Percentiles rank a stretch among this genome's conserved stretches.
Evolutionary conservation across 257 asterid genomes (phyloP).

Genomic region (Solanum chmielewskii): DNA sequence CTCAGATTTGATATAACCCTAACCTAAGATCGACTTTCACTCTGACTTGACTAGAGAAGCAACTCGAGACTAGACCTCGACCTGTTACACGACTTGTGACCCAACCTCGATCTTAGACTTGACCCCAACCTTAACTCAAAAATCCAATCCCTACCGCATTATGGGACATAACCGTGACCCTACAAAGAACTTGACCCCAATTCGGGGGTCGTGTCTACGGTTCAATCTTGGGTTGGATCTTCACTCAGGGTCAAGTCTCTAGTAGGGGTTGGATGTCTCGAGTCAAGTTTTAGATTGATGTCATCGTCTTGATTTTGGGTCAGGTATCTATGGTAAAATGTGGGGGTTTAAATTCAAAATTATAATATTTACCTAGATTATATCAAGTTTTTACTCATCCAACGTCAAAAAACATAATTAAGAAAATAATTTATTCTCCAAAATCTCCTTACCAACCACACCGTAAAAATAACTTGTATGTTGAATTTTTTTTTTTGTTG

Average conservation of each 20-base stretch:
- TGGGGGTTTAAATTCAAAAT: neutral
- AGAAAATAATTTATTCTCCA: neutral
- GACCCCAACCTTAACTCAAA: neutral
- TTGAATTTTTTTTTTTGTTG: no score
- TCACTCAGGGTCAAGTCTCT: no score
- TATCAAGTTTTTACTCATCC: neutral
- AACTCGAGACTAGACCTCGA: neutral
- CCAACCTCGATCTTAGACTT: no score
- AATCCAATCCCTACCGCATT: accelerated
- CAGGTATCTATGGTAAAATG: neutral
- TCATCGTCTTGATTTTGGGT: neutral
- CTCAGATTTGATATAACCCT: no score
- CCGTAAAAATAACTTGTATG: neutral
- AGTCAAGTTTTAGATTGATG: neutral
- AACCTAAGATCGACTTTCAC: no score
- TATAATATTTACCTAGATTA: neutral
- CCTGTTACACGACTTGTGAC: neutral
- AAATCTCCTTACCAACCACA: neutral
- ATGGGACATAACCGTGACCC: neutral
- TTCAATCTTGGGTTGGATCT: no score
- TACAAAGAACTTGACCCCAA: accelerated
- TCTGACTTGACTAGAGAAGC: neutral
- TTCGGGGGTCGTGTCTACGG: neutral
- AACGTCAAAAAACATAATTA: neutral
- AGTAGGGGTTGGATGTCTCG: no score